Evolutionary conservation across 2,329 filamentous ascomycete species (phyloP).

Genomic region (Torrubiella hemipterigena): DNA sequence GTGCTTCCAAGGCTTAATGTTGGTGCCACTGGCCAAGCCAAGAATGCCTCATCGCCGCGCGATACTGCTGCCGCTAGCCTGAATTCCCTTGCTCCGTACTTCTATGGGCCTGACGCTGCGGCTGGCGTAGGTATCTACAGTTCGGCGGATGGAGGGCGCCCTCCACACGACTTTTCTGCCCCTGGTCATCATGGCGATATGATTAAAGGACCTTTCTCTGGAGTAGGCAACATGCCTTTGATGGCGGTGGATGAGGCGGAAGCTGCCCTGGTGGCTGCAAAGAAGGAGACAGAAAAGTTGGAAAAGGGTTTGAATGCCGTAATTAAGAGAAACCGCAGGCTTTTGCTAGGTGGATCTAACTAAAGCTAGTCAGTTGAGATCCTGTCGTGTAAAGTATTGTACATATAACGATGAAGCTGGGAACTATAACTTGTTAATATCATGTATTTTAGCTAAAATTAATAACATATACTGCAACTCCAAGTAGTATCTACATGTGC

Average conservation of each 20-base stretch:
- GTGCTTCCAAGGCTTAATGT: constrained; percentile 49
- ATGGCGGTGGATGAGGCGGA: constrained; percentile 55
- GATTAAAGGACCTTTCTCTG: constrained; percentile 17
- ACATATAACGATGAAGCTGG: background rate
- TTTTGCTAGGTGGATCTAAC: constrained; percentile 29
- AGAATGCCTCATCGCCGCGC: constrained; percentile 21
- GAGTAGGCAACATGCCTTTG: constrained; percentile 33
- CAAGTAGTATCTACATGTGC: no score
- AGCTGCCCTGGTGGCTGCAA: constrained; percentile 34
- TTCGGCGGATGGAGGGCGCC: constrained; percentile 21
- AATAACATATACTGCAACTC: no score
- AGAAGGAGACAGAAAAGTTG: constrained; percentile 48
- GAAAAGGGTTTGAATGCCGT: constrained; percentile 50
- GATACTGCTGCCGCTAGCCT: constrained; percentile 37
- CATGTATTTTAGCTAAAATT: no score
- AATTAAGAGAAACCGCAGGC: constrained; percentile 46
- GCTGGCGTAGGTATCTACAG: constrained; percentile 32
- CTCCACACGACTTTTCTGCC: constrained; percentile 21
- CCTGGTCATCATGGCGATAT: constrained; percentile 14
- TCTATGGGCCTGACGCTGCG: constrained; percentile 35
- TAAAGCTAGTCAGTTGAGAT: constrained; percentile 4
- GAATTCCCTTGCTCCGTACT: constrained; percentile 43
- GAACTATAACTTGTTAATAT: no score
- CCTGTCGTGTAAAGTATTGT: background rate
- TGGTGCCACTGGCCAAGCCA: constrained; percentile 32